Conservation (phyloP, 768 basidiomycete genomes). For the Rossbeevera mucosa region DNA sequence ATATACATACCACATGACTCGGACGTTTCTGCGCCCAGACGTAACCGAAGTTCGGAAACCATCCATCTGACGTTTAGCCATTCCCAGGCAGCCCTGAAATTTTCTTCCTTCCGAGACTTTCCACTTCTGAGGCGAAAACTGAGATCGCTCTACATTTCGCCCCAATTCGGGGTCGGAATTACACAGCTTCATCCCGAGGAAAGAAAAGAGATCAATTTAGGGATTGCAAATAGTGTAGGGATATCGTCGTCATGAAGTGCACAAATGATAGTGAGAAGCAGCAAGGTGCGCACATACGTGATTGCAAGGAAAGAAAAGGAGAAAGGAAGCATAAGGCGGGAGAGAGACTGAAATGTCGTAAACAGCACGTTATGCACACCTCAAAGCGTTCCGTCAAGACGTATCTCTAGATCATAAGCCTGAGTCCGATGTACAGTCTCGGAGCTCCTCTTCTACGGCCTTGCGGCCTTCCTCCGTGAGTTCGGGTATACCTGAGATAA, state of each 20-base stretch:
- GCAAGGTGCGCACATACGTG: not conserved
- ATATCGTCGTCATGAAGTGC: conserved; percentile 26
- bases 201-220: conserved; percentile 10
- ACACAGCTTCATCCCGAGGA: not conserved
- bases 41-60: too few species aligned
- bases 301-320: conserved; percentile 1
- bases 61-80: not conserved
- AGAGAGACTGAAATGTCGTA: conserved; percentile 2
- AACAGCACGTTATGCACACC: not conserved
- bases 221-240: conserved; percentile 23
- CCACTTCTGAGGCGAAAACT: not conserved
- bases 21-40: not conserved
- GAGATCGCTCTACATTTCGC: not conserved
- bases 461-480: conserved; percentile 66
- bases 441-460: conserved; percentile 72
- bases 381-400: not conserved
- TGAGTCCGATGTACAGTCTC: conserved; percentile 12
- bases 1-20: not conserved
- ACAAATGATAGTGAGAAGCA: conserved; percentile 8
- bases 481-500: conserved; percentile 58
- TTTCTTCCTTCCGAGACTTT: not conserved
- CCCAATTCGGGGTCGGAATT: not conserved
- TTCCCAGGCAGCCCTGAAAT: too few species aligned
- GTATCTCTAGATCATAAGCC: conserved; percentile 13
- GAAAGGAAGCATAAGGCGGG: conserved; percentile 1